Base-by-base conservation (phyloP, 768 basidiomycete species). In the Pisolithus sp. region DNA sequence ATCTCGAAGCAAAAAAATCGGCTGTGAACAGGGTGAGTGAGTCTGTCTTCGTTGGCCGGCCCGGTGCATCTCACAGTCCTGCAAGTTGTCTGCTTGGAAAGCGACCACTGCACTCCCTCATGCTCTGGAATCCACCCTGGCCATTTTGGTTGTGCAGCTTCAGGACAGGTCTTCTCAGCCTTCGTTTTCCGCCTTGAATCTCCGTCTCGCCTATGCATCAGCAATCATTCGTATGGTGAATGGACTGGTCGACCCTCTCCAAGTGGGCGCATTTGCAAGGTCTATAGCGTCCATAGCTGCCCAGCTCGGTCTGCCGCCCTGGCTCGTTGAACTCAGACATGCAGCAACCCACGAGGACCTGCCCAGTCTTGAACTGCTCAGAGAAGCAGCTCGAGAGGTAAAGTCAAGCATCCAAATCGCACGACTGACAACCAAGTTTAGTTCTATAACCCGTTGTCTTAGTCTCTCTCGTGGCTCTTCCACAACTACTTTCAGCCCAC, bases 311-410 rank as follows among this genome's bases (percentile, higher is more conserved):
- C 73, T 99, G 2, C 95, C 96, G 0, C 70, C 76, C 0, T 93
- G 89, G 85, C 75, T 98, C 9, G 93, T 99, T 12, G 91, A 95
- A 58, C 74, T 98, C 10, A 78, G 96, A 38, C 96, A 98, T 71
- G 90, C 92, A 24, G 90, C 91, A 12, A 99, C 96, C 1, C 96
- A 98, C 61, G 95, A 98, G 62, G 91, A 95, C 54, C 71, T 98
- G 12, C 96, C 95, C 0, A 85, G 85, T 57, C 73, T 97, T 9
- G 82, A 85, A 49, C 68, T 93, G 5, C 75, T 96, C 17, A 78
- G 86, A 49, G 82, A 89, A 53, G 93, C 84, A 0, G 80, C 85
- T 30, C 73, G 76, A 50, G 86, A 94, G 78, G 92, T 79, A 55
- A 21, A 46, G 41, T 39, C 20, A 9, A 21, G 44, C 47, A 53